Conservation (phyloP, 1,139 yeast genomes). For the Sugiyamaella neomexicana region DNA sequence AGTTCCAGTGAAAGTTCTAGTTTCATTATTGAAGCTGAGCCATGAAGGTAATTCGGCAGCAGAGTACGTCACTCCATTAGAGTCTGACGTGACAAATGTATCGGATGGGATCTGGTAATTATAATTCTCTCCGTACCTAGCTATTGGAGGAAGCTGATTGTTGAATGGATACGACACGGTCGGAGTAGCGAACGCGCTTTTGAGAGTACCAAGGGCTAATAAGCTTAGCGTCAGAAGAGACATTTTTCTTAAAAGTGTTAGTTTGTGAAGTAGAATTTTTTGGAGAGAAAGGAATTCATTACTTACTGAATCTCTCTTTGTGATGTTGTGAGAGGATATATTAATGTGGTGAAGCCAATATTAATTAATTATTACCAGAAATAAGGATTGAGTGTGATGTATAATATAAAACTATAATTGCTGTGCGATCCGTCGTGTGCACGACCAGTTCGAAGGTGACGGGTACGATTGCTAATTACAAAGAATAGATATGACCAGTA, state of each 20-base stretch:
- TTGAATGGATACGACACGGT: conserved; percentile 60
- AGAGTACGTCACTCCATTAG: conserved; percentile 51
- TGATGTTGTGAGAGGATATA: neutral
- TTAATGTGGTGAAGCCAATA: neutral
- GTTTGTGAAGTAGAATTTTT: neutral
- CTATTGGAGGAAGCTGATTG: conserved; percentile 85
- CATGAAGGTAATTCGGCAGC: conserved; percentile 68
- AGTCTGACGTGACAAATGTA: conserved; percentile 54
- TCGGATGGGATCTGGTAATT: conserved; percentile 67
- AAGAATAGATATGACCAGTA: neutral
- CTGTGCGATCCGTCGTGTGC: neutral
- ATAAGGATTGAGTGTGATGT: neutral
- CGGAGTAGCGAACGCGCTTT: conserved; percentile 5
- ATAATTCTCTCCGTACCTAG: conserved; percentile 64
- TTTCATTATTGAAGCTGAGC: conserved; percentile 65
- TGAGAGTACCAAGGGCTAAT: neutral
- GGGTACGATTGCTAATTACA: too few relatives aligned
- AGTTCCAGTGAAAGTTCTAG: conserved; percentile 68
- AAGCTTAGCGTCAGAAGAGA: neutral
- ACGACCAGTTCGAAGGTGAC: neutral
- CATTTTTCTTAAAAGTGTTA: neutral
- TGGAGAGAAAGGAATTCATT: neutral
- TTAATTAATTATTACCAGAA: neutral
- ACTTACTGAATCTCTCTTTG: neutral
- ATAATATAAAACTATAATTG: neutral